Percentiles rank a stretch among this genome's conserved stretches.
phyloP scores from a whole-genome alignment of 257 asterid species.

The Datura wrightii region DNA sequence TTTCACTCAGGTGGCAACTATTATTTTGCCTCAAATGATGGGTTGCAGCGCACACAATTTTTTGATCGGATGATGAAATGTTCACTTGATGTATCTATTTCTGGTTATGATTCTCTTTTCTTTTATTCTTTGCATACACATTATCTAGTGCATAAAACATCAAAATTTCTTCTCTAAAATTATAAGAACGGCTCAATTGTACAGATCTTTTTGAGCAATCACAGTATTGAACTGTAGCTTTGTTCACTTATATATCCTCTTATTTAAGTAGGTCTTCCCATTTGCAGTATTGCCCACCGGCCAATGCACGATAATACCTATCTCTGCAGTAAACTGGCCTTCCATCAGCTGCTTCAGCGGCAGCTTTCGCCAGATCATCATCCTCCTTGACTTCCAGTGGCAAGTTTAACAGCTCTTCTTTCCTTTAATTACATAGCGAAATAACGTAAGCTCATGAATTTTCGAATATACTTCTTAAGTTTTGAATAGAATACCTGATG shows the following conservation, averaged over 20 bases:
- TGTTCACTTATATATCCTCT: neutral
- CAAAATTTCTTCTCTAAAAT: neutral
- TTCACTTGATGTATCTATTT: neutral
- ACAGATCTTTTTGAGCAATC: neutral
- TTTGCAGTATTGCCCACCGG: constrained; percentile 86
- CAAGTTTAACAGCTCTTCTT: constrained; percentile 79
- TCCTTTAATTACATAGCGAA: constrained; percentile 42
- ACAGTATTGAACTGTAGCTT: neutral
- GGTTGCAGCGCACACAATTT: neutral
- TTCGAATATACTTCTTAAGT: neutral
- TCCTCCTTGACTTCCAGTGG: constrained; percentile 71
- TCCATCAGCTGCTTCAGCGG: constrained; percentile 79
- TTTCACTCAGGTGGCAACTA: no score
- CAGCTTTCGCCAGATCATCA: constrained; percentile 86
- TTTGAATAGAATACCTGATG: constrained; percentile 53
- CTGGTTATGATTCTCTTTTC: neutral
- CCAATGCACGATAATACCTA: constrained; percentile 76
- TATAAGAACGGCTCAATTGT: neutral
- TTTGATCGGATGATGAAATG: neutral
- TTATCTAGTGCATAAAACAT: constrained; percentile 8
- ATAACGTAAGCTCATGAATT: neutral
- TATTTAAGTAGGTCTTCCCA: constrained; percentile 71
- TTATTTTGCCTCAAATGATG: no score
- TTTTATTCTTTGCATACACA: neutral
- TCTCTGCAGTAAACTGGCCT: constrained; percentile 86